Evolutionary conservation across 306 rosid genomes (phyloP).

Genomic region (Cucurbita ficifolia): DNA sequence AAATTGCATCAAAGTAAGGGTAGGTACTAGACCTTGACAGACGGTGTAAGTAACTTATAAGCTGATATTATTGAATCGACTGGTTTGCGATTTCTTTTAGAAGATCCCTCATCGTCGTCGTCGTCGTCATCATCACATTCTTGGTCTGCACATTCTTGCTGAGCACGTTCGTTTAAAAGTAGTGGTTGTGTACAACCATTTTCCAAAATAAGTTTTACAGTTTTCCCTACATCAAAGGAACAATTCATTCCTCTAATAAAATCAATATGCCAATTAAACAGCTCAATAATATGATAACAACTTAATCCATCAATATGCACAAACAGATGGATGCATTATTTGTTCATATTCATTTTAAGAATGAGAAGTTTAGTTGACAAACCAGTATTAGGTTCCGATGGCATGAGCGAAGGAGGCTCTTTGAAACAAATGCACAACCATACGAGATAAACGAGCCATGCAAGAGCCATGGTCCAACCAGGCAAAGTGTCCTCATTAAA

Average conservation of each 20-base stretch:
- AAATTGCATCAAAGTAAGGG: background rate
- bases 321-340: background rate
- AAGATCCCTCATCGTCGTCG: slow-evolving; percentile 12
- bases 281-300: background rate
- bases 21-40: slow-evolving; percentile 40
- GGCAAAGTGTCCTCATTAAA: slow-evolving; percentile 41
- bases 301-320: background rate
- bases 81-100: slow-evolving; percentile 36
- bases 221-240: slow-evolving; percentile 17
- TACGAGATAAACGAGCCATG: slow-evolving; percentile 29
- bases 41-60: slow-evolving; percentile 72
- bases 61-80: slow-evolving; percentile 52
- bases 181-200: slow-evolving; percentile 36
- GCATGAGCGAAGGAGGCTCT: slow-evolving; percentile 19
- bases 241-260: background rate
- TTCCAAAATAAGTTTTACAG: slow-evolving; percentile 32
- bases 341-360: too few relatives aligned
- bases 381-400: slow-evolving; percentile 18
- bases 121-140: slow-evolving; percentile 43
- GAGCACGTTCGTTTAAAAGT: slow-evolving; percentile 28
- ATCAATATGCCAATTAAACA: background rate
- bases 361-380: background rate
- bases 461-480: slow-evolving; percentile 41
- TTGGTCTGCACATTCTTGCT: slow-evolving; percentile 29
- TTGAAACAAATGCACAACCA: slow-evolving; percentile 28